A percentile compares a stretch with the other conserved stretches of the same genome.
These are phyloP conservation scores for Populus trichocarpa DNA, from an alignment of 441 rosid genomes.

Conservation along the genomic window DNA sequence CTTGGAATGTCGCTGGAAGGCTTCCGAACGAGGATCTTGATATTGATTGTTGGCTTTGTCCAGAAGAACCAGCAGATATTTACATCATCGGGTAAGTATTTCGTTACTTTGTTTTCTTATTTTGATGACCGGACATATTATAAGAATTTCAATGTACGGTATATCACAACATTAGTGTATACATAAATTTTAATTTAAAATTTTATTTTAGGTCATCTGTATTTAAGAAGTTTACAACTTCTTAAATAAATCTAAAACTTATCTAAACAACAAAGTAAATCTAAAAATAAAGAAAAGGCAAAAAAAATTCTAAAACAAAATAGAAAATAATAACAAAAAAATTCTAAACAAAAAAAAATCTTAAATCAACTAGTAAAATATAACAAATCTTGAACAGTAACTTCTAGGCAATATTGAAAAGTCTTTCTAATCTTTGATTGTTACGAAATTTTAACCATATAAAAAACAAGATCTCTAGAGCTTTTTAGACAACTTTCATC, in stretches of 20 bases:
- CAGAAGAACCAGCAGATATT: slow-evolving; percentile 76
- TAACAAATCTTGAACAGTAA: no score
- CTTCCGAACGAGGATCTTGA: slow-evolving; percentile 66
- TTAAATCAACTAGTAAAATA: no score
- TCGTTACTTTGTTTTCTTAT: neutral
- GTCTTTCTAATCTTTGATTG: no score
- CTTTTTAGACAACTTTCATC: no score
- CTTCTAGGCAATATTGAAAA: no score
- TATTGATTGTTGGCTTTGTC: slow-evolving; percentile 83
- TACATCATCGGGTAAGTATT: slow-evolving; percentile 75
- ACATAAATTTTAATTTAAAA: neutral
- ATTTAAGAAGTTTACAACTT: no score
- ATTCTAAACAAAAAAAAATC: no score
- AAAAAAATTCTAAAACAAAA: no score
- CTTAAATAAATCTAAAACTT: no score
- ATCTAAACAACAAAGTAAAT: neutral
- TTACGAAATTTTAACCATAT: no score
- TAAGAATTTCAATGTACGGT: neutral
- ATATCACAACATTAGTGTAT: neutral
- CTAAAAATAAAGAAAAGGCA: neutral
- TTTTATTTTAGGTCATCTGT: neutral
- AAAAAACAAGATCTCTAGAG: no score
- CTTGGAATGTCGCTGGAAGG: slow-evolving; percentile 99
- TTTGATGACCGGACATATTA: neutral
- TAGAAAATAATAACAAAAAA: no score